phyloP scores from a whole-genome alignment of 768 basidiomycete species.

The Tubosaeta sp. region DNA sequence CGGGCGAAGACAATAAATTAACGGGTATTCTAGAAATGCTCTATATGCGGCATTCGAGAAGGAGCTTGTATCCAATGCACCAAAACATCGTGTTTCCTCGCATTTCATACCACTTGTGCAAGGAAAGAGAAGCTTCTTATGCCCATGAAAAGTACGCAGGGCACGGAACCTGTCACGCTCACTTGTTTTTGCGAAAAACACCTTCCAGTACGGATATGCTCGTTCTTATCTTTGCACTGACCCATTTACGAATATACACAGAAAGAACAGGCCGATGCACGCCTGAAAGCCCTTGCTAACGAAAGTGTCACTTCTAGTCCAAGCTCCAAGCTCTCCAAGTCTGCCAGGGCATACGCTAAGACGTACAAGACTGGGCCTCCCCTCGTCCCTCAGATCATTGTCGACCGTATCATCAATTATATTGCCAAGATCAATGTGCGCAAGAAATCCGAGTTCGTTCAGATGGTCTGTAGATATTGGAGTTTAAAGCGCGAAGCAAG shows the following conservation, averaged over 20 bases:
- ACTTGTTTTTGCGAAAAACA: constrained; percentile 89
- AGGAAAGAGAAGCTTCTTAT: constrained; percentile 78
- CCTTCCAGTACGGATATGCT: constrained; percentile 60
- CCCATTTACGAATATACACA: constrained; percentile 22
- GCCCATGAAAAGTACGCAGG: constrained; percentile 82
- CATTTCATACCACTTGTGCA: constrained; percentile 95
- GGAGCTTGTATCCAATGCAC: constrained; percentile 98
- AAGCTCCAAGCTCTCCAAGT: constrained; percentile 56
- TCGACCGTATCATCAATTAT: constrained; percentile 75
- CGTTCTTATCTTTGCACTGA: neutral
- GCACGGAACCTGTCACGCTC: constrained; percentile 66
- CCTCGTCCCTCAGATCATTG: constrained; percentile 80
- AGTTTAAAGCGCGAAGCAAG: constrained; percentile 93
- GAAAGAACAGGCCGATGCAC: constrained; percentile 67
- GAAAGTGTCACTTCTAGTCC: constrained; percentile 38
- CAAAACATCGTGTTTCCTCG: constrained; percentile 83
- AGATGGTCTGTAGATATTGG: constrained; percentile 87
- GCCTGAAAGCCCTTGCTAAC: constrained; percentile 50
- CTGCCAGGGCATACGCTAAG: constrained; percentile 88
- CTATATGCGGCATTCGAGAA: constrained; percentile 51
- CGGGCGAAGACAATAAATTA: neutral
- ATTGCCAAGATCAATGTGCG: constrained; percentile 63
- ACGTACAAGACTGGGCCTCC: constrained; percentile 92
- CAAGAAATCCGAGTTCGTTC: constrained; percentile 75
- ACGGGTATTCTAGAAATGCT: constrained; percentile 47